Evolutionary conservation across 1,139 yeast species (phyloP), one percentile per base, ranked within the genome.

Genomic region (Candida tropicalis): DNA sequence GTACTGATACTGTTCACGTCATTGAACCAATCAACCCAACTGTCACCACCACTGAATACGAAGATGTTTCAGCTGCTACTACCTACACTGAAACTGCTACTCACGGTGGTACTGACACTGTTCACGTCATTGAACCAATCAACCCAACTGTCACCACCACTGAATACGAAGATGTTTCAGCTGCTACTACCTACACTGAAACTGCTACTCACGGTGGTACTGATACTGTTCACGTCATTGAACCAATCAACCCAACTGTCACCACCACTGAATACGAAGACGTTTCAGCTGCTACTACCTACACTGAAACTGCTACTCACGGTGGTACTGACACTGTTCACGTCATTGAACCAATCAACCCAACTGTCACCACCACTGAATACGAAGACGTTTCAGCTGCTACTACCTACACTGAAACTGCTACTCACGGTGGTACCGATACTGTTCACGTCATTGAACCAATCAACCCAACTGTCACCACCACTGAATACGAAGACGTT

Each of bases 1-100:
- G 43, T 3, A 53, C 58, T 2, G 52, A 52, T 35, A 48, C 58
- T 11, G 57, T 59, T 3, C 41, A 52, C 31, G 52, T 60, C 22
- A 50, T 53, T 11, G 52, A 50, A 13, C 64, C 65, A 20, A 31
- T 36, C 9, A 43, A 42, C 17, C 35, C 35, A 32, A 32, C 35
- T 8, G 9, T 32, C 10, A 35, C 43, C 3, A 42, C 17, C 10
- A 32, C 35, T 8, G 11, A 18, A 8, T 32, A n/a, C 8, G 35
- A 25, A 4, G 18, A 25, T 8, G 35, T 32, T 7, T 5, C 35
- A 20, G 26, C 16, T 5, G 17, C 25, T n/a, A 32, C 25, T n/a
- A 32, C 35, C 17, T 6, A 52, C 7, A 43, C 47, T 0, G 20
- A 41, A 3, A 47, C 55, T 51, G 20, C 29, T 3, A 11, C 23